Base-by-base conservation (phyloP, 1,284 basidiomycete species). In the Taiwanofungus camphoratus region DNA sequence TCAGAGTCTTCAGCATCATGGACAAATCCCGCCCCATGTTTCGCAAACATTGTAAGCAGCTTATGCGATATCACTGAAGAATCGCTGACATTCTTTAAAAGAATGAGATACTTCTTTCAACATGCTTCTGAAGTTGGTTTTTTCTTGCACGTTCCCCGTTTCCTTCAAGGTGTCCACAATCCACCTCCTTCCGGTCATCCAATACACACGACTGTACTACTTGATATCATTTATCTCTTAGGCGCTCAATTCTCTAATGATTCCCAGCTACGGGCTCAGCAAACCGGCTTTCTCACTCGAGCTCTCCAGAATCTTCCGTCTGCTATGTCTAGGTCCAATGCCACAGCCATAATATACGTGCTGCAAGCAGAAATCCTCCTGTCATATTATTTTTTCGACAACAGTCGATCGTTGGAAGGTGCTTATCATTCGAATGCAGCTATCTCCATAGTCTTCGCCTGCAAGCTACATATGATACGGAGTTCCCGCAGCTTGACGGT, bases 321-420 rank as follows among this genome's bases (percentile, higher is more conserved):
- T 42, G 63, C 57, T 33, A 58, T 54, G 46, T 63, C 44, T 33
- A 44, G 55, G 12, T 54, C 62, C 9, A 62, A 69, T 44, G 64
- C 70, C 3, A 53, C 61, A 27, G 58, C 57, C 32, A 60, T 68
- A 4, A 51, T 72, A 12, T 66, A 73, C 39, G 60, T 60, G 11
- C 64, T 74, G 27, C 71, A 74, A 49, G 69, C 71, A 0, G 70
- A 74, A 41, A 59, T 72, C 3, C 61, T 76, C 6, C 59, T 76
- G 16, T 63, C 70, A 1, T 62, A 64, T 39, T 74, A 72, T 53
- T 71, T 71, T 53, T 63, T 70, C 41, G 63, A 62, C 41, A 56
- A 62, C 23, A 64, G 63, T 16, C 60, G 67, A 5, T 52, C 62
- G 16, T 55, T 74, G 2, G 69, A 74, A 49, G 71, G 69, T 1